Evolutionary conservation across 2,329 filamentous ascomycete species (phyloP).

Genomic region (Helminthosporium solani): DNA sequence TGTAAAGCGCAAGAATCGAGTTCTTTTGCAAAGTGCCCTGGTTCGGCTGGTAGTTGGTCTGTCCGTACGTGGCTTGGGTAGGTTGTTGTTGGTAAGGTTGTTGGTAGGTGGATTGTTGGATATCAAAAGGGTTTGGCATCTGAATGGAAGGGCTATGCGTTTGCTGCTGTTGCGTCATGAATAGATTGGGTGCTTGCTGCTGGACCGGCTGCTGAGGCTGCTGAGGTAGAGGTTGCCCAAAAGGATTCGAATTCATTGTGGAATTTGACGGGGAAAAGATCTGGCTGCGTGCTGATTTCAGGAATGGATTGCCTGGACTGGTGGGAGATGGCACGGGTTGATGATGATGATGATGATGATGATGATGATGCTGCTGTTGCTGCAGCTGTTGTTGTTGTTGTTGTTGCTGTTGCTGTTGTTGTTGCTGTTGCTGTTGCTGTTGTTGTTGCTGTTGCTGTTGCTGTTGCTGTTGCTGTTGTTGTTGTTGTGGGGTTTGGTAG

Average conservation of each 20-base stretch:
- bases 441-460: slow-evolving; percentile 28
- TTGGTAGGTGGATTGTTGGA: slow-evolving; percentile 20
- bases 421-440: slow-evolving; percentile 19
- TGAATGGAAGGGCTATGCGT: slow-evolving; percentile 15
- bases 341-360: no score
- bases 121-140: slow-evolving; percentile 25
- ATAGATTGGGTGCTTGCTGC: slow-evolving; percentile 67
- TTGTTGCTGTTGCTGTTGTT: slow-evolving; percentile 24
- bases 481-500: slow-evolving; percentile 30
- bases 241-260: slow-evolving; percentile 40
- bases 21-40: slow-evolving; percentile 63
- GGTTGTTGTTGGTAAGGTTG: slow-evolving; percentile 23
- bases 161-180: slow-evolving; percentile 46
- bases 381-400: slow-evolving; percentile 24
- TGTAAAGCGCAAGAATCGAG: slow-evolving; percentile 75
- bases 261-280: slow-evolving; percentile 41
- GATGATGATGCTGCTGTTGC: slow-evolving; percentile 23
- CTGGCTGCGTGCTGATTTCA: slow-evolving; percentile 46
- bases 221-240: slow-evolving; percentile 28
- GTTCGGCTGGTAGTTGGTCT: slow-evolving; percentile 22
- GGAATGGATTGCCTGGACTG: slow-evolving; percentile 46
- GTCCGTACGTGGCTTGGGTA: slow-evolving; percentile 32
- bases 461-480: slow-evolving; percentile 20
- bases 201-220: slow-evolving; percentile 24
- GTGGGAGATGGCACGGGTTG: slow-evolving; percentile 44